Evolutionary conservation across 2,329 filamentous ascomycete species (phyloP).

Genomic region (Colletotrichum truncatum): DNA sequence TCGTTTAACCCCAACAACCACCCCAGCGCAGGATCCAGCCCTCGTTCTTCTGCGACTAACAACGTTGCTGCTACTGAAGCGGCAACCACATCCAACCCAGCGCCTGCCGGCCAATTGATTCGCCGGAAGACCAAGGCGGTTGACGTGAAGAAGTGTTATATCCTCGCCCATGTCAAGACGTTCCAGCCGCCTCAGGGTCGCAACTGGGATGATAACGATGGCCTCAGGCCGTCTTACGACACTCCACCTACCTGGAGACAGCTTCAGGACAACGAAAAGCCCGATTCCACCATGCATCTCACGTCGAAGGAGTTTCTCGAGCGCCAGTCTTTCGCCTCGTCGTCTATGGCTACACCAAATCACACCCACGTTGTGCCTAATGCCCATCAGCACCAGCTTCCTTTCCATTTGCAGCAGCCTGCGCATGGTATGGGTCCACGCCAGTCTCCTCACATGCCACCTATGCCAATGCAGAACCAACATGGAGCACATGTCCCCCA

Average conservation of each 20-base stretch:
- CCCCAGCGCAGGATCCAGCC: conserved; percentile 77
- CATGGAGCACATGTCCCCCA: conserved; percentile 72
- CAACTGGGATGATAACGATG: conserved; percentile 80
- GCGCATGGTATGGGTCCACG: conserved; percentile 73
- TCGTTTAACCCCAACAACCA: conserved; percentile 79
- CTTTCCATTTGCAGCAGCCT: conserved; percentile 82
- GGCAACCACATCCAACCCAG: neutral
- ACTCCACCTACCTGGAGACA: conserved; percentile 88
- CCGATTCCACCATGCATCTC: conserved; percentile 68
- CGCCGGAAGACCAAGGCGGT: conserved; percentile 77
- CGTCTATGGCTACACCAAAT: conserved; percentile 73
- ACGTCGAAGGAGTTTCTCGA: conserved; percentile 86
- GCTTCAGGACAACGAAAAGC: conserved; percentile 73
- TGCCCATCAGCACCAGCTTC: conserved; percentile 85
- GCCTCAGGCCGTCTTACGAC: conserved; percentile 85
- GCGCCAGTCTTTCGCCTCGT: conserved; percentile 63
- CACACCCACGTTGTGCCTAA: conserved; percentile 76
- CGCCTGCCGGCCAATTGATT: conserved; percentile 62
- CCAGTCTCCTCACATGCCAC: conserved; percentile 78
- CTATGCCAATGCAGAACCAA: conserved; percentile 79
- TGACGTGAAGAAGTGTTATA: conserved; percentile 74
- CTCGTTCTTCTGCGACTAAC: conserved; percentile 68
- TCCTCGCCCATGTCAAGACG: conserved; percentile 63
- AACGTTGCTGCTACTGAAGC: conserved; percentile 39
- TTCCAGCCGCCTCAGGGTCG: conserved; percentile 61